phyloP scores from a whole-genome alignment of 2,329 filamentous ascomycete genomes.

The Colletotrichum filicis region DNA sequence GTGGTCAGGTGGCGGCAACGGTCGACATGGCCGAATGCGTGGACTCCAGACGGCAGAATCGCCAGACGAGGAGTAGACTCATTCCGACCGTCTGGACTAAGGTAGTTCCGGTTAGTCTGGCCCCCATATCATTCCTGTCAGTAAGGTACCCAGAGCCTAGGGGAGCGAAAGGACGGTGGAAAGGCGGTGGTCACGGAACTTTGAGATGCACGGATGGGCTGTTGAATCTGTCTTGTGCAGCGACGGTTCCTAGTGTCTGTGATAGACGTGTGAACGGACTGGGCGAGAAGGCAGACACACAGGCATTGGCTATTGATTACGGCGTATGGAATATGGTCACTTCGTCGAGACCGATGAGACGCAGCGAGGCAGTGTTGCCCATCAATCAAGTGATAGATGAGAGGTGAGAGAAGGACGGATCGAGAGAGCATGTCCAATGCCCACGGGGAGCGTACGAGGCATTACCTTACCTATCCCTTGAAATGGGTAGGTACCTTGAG shows the following conservation, averaged over 20 bases:
- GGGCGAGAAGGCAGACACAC: neutral
- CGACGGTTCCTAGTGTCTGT: too few relatives aligned
- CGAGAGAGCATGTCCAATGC: neutral
- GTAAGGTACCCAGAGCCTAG: neutral
- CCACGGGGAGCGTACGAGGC: neutral
- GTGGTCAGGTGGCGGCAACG: constrained; percentile 11
- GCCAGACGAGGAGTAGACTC: constrained; percentile 26
- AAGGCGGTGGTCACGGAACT: neutral
- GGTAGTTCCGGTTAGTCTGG: neutral
- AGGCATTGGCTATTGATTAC: neutral
- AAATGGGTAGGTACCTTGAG: constrained; percentile 1
- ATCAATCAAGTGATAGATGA: neutral
- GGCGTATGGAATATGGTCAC: neutral
- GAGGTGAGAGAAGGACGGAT: neutral
- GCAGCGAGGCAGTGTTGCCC: neutral
- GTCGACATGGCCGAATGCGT: constrained; percentile 15
- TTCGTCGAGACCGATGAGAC: neutral
- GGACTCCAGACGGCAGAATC: constrained; percentile 1
- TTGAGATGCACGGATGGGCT: neutral
- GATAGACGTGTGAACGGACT: neutral
- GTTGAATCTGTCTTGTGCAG: neutral
- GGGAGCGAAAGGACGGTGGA: neutral
- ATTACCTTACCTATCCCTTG: neutral
- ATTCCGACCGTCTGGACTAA: constrained; percentile 17
- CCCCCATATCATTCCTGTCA: constrained; percentile 8